These are phyloP conservation scores for Groenewaldozyma auringiensis DNA, from an alignment of 1,139 yeast species.

Conservation along the genomic window DNA sequence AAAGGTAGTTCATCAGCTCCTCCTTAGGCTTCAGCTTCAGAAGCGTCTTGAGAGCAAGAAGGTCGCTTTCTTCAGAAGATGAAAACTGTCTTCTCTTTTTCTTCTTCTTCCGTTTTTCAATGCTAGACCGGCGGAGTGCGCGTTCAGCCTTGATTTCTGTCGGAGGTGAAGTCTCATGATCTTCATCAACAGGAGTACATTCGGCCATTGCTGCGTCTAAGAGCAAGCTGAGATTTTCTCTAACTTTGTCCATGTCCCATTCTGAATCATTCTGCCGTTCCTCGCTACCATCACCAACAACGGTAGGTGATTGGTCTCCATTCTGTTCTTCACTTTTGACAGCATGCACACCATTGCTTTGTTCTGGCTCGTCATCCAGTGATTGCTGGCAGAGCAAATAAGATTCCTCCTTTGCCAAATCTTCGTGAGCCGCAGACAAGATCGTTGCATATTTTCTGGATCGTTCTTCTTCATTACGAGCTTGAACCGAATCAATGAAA, in stretches of 20 bases:
- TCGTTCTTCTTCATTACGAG: not conserved
- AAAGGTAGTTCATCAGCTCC: conserved; percentile 46
- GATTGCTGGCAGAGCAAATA: conserved; percentile 8
- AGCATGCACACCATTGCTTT: not conserved
- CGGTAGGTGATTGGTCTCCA: not conserved
- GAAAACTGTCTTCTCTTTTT: not conserved
- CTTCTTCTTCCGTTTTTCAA: conserved; percentile 1
- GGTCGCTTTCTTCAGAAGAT: conserved; percentile 10
- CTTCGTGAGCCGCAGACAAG: not conserved
- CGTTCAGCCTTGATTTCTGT: not conserved
- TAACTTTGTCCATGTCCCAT: conserved; percentile 11
- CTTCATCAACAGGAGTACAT: not conserved
- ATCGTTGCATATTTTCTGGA: not conserved
- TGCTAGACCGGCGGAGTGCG: not conserved
- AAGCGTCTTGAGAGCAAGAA: conserved; percentile 50
- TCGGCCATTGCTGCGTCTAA: conserved; percentile 32
- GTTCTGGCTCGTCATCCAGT: conserved; percentile 22
- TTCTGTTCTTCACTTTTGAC: not conserved
- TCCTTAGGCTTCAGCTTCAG: conserved; percentile 66
- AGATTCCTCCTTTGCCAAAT: conserved; percentile 17
- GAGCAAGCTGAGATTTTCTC: conserved; percentile 31
- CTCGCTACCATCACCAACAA: not conserved
- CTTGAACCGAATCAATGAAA: conserved; percentile 44
- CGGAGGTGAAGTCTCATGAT: conserved; percentile 3
- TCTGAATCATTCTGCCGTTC: not conserved